Evolutionary conservation across 164 flowering plant species (phyloP).

Genomic region (Protea cynaroides): DNA sequence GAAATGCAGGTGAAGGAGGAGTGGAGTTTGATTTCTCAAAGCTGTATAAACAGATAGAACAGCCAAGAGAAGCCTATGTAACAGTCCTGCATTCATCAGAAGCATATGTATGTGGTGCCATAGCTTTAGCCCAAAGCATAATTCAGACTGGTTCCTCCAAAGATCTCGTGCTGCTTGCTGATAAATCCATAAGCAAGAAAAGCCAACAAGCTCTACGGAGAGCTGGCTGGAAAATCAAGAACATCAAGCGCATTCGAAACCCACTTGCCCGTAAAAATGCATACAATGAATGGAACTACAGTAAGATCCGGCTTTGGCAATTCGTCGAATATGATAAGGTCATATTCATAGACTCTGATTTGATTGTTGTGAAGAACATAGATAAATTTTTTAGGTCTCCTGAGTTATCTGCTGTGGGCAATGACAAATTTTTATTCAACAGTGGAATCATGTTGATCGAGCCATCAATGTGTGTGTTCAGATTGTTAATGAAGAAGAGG

Average conservation of each 20-base stretch:
- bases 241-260: conserved; percentile 50
- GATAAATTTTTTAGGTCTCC: conserved; percentile 56
- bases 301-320: conserved; percentile 82
- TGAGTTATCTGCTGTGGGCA: conserved; percentile 50
- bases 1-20: conserved; percentile 9
- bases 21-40: conserved; percentile 11
- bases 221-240: conserved; percentile 74
- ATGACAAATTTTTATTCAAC: conserved; percentile 44
- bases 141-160: conserved; percentile 41
- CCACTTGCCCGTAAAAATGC: conserved; percentile 44
- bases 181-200: conserved; percentile 28
- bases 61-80: conserved; percentile 55
- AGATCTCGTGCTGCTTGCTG: conserved; percentile 72
- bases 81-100: conserved; percentile 83
- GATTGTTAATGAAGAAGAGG: conserved; percentile 36
- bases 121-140: conserved; percentile 79
- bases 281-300: conserved; percentile 89
- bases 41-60: conserved; percentile 2
- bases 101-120: conserved; percentile 76
- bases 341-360: conserved; percentile 74
- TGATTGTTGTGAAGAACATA: conserved; percentile 47
- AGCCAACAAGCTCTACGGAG: conserved; percentile 37
- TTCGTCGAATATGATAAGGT: conserved; percentile 58
- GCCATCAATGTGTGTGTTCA: conserved; percentile 63
- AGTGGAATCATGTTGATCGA: conserved; percentile 75